These are phyloP conservation scores for Metroxylon sagu DNA, from an alignment of 176 grass and related monocot genomes.

Conservation along the genomic window DNA sequence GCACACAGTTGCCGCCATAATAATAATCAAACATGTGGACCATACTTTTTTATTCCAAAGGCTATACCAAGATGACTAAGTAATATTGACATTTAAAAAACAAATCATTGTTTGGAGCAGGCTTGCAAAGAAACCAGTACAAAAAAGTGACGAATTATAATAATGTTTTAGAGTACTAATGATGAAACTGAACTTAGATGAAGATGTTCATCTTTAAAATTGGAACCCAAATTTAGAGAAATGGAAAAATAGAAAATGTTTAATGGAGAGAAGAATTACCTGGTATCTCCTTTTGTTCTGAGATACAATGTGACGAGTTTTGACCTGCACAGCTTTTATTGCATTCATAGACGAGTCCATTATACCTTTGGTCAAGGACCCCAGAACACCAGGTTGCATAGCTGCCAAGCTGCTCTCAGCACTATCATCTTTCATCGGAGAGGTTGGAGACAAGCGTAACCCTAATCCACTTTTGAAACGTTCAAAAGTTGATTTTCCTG, in stretches of 20 bases:
- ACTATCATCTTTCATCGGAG: constrained; percentile 3
- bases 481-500: constrained; percentile 18
- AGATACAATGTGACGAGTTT: constrained; percentile 14
- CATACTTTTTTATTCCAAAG: no score
- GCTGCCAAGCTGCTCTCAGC: not conserved
- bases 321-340: constrained; percentile 12
- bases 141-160: not conserved
- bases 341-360: constrained; percentile 12
- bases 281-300: constrained; percentile 21
- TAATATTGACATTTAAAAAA: not conserved
- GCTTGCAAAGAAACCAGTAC: not conserved
- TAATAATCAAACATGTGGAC: no score
- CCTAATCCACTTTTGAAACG: constrained; percentile 12
- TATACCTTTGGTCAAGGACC: constrained; percentile 9
- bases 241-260: no score
- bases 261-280: not conserved
- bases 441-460: constrained; percentile 1
- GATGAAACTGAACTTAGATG: no score
- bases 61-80: no score
- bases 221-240: no score
- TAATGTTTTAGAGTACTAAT: no score
- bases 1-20: no score
- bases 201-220: no score
- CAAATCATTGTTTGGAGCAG: not conserved
- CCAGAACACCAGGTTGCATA: constrained; percentile 2